Base-by-base conservation (phyloP, 2,329 filamentous ascomycete species). In the Cladophialophora carrionii region DNA sequence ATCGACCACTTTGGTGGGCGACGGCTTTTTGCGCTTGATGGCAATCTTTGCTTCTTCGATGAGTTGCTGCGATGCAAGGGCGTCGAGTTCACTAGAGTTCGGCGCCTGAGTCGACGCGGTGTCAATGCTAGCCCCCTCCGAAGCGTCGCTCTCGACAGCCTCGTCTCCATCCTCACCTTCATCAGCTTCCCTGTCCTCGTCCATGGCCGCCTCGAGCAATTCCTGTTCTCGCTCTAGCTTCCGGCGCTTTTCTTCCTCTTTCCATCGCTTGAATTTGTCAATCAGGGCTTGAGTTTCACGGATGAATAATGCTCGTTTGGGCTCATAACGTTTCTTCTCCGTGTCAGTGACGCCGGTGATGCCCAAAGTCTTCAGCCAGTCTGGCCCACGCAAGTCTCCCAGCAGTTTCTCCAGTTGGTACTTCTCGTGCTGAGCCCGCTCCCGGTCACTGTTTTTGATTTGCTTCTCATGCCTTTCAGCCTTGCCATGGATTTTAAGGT, bases 331-430 rank as follows among this genome's bases (percentile, higher is more conserved):
- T 76, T 90, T 95, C 78, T 91, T 94, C 73, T 91, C 91, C 24
- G 87, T 87, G 73, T 97, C 93, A 0, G 92, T 96, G 43, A 96
- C 80, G 43, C 85, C 91, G 69, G 88, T 94, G 37, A 98, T 89
- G 29, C 94, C 95, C 87, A 99, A 92, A 3, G 93, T 86, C 67
- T 90, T 88, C 63, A 97, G 82, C 95, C 95, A 99, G 77, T 98
- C 95, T 64, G 90, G 91, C 2, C 94, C 91, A 75, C 92, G 90
- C 0, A 99, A 83, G 20, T 92, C 92, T 61, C 95, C 92, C 6
- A 97, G 83, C 17, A 89, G 78, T 7, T 86, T 81, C 67, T 89
- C 86, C n/a, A 89, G 77, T 70, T 88, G 85, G 54, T 84, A 82
- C 70, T 88, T 88, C 70, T 89, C 86, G 73, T 89, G 86, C 78